Evolutionary conservation across 371 early-diverging fungal genomes (phyloP).

Genomic region (Mortierella sp.): DNA sequence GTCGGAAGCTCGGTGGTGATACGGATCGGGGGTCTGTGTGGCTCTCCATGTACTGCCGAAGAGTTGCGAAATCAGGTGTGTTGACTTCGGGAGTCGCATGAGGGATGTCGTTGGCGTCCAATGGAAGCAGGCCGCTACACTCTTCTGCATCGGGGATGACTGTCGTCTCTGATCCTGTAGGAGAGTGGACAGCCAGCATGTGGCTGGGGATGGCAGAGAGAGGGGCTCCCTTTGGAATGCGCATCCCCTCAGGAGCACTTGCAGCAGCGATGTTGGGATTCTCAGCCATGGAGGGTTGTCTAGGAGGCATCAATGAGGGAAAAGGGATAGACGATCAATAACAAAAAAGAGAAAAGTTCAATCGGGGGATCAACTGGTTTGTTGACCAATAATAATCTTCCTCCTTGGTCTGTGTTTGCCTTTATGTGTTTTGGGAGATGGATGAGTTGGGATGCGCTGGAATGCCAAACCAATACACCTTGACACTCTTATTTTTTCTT

Average conservation of each 20-base stretch:
- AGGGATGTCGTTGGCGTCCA: conserved; percentile 15
- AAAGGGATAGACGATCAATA: not conserved
- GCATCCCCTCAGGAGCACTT: not conserved
- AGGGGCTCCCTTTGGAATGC: not conserved
- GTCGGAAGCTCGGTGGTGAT: conserved; percentile 8
- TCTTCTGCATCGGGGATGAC: conserved; percentile 33
- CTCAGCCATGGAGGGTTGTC: conserved; percentile 11
- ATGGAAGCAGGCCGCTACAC: conserved; percentile 7
- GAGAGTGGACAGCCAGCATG: conserved; percentile 18
- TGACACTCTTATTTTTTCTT: not conserved
- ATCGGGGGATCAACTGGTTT: too few species aligned
- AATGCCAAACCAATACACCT: not conserved
- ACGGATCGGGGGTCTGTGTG: not conserved
- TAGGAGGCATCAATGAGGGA: not conserved
- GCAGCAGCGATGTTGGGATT: not conserved
- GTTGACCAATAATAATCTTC: too few species aligned
- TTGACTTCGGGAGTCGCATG: conserved; percentile 31
- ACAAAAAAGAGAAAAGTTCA: not conserved
- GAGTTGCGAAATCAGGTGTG: conserved; percentile 25
- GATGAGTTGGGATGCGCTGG: conserved; percentile 8
- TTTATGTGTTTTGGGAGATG: not conserved
- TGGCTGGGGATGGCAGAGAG: conserved; percentile 9
- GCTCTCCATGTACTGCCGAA: conserved; percentile 23
- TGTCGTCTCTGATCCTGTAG: conserved; percentile 28
- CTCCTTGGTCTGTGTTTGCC: not conserved